Evolutionary conservation across 768 basidiomycete genomes (phyloP), one percentile per base, ranked within the genome.

Genomic region (Calocybe indica): DNA sequence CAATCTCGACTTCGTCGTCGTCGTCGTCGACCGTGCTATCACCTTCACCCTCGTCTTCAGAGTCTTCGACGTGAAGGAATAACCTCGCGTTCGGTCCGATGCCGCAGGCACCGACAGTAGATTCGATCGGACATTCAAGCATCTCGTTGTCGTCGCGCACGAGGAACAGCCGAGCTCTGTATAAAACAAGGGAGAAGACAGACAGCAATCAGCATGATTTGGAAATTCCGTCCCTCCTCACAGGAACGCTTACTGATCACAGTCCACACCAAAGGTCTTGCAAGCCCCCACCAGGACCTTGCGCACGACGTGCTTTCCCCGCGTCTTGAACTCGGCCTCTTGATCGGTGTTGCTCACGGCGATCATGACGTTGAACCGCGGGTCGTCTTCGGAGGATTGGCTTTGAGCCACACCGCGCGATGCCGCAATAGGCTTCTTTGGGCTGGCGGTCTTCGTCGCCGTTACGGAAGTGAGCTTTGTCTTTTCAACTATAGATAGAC

Each of bases 221-320:
- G 13, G 31, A 47, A 43, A 28, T 28, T 29, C 22, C 11, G 9
- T 9, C n/a, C 7, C 8, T 28, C 2, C 5, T 33, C 2, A 44
- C 8, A 39, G 37, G 32, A 14, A 15, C 13, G 55, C 65, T 37
- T 40, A 67, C 68, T 51, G 54, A 5, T 58, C 50, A 14, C 47
- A 55, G 33, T 69, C 67, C 15, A 72, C 47, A 0, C 53, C 60
- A 37, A 73, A 73, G n/a, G 65, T 68, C 40, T 59, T 66, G 47
- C 72, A 73, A 3, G 64, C 72, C 11, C 66, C 66, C 34, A 58
- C 56, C 5, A 75, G 61, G 14, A 75, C 69, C 53, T 73, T 74
- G 32, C 58, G 53, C 10, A 73, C 67, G 33, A 52, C 52, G 53
- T 75, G 71, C 41, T 64, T 68, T 9, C 67, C 70, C 37, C 72